These are phyloP conservation scores for Acanthamoeba quina DNA, from an alignment of 208 protist species.

Conservation along the genomic window DNA sequence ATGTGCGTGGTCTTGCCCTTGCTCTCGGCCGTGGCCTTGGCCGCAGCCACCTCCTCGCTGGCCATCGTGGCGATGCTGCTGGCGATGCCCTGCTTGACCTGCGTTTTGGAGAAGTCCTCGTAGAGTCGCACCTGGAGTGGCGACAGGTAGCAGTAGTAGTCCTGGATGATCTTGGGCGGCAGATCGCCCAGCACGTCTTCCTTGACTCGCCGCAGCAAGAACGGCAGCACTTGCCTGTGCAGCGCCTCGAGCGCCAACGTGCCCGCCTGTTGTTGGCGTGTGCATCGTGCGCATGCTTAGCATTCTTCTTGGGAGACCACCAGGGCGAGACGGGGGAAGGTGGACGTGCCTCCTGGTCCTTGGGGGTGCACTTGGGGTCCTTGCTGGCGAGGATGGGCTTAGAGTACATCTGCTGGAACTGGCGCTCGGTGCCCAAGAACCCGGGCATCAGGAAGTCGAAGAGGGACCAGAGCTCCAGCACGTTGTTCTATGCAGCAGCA, in stretches of 20 bases:
- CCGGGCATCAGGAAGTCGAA: conserved; percentile 97
- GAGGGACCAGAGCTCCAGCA: conserved; percentile 94
- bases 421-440: conserved; percentile 91
- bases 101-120: conserved; percentile 74
- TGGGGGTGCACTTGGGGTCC: conserved; percentile 80
- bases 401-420: conserved; percentile 90
- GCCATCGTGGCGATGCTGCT: conserved; percentile 26
- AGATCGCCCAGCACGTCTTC: conserved; percentile 93
- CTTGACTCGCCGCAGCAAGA: conserved; percentile 94
- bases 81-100: conserved; percentile 61
- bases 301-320: no score
- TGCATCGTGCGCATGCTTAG: no score
- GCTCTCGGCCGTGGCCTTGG: conserved; percentile 21
- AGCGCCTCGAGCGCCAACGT: conserved; percentile 88
- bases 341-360: conserved; percentile 79
- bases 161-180: conserved; percentile 95
- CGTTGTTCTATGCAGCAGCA: conserved; percentile 89
- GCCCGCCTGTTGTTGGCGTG: conserved; percentile 68
- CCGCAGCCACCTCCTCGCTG: not conserved
- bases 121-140: conserved; percentile 88
- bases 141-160: conserved; percentile 90
- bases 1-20: conserved; percentile 83
- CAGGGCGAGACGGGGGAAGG: not conserved
- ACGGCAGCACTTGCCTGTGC: conserved; percentile 94
- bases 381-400: conserved; percentile 88